Evolutionary conservation across 2,329 filamentous ascomycete species (phyloP).

Genomic region (Colletotrichum sp.): DNA sequence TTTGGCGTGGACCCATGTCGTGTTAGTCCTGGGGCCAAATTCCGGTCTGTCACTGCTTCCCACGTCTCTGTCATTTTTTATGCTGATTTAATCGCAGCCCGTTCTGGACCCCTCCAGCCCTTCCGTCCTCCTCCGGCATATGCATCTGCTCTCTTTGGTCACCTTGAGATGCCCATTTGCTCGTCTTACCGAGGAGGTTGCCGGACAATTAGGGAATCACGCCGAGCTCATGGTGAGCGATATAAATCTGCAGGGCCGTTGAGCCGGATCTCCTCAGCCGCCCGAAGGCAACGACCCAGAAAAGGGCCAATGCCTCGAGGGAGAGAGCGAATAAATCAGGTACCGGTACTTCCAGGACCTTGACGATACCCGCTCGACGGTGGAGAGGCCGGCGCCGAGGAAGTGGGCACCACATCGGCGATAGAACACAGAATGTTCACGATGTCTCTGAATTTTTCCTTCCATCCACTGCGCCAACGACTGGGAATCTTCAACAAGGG

Average conservation of each 20-base stretch:
- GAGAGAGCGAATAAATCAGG: not conserved
- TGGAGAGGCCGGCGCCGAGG: conserved; percentile 10
- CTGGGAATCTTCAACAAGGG: not conserved
- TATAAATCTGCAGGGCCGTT: conserved; percentile 12
- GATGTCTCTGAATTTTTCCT: conserved; percentile 16
- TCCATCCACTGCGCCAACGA: not conserved
- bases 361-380: not conserved
- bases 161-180: not conserved
- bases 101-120: not conserved
- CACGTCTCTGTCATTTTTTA: not conserved
- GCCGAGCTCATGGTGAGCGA: conserved; percentile 9
- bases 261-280: not conserved
- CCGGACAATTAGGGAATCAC: not conserved
- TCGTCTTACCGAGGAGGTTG: not conserved
- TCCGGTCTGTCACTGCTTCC: not conserved
- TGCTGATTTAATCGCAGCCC: not conserved
- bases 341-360: not conserved
- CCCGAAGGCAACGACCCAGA: not conserved
- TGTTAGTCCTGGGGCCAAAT: not conserved
- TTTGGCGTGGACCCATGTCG: not conserved
- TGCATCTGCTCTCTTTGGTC: not conserved
- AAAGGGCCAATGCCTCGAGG: not conserved
- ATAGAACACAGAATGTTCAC: conserved; percentile 15
- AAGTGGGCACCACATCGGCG: conserved; percentile 1
- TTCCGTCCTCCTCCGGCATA: not conserved